phyloP scores from a whole-genome alignment of 73 alveolate genomes.

The Paramecium primaurelia region DNA sequence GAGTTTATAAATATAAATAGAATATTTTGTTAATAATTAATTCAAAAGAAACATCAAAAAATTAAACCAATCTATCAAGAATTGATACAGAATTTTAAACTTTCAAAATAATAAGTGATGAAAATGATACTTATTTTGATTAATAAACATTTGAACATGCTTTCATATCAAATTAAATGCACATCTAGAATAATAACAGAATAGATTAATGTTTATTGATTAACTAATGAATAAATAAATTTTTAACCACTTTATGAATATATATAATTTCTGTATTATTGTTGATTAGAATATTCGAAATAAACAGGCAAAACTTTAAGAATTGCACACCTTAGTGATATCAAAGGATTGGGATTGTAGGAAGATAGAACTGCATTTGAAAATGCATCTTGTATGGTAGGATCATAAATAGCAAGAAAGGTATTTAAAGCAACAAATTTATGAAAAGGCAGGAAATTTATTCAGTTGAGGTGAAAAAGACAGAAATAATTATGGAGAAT shows the following conservation, averaged over 20 bases:
- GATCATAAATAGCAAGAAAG: conserved; percentile 95
- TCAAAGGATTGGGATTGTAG: conserved; percentile 97
- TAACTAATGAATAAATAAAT: not conserved
- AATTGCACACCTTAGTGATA: conserved; percentile 96
- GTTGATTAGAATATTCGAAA: conserved; percentile 94
- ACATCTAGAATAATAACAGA: not conserved
- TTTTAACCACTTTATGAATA: not conserved
- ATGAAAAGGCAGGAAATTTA: conserved; percentile 97
- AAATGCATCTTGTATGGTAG: conserved; percentile 93
- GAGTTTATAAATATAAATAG: not conserved
- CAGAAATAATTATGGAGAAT: conserved; percentile 99
- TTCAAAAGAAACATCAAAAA: not conserved
- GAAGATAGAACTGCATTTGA: conserved; percentile 90
- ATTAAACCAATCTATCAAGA: not conserved
- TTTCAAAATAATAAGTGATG: not conserved
- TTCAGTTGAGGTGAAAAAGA: conserved; percentile 98
- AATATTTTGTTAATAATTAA: not conserved
- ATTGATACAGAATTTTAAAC: not conserved
- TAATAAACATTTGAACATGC: not conserved
- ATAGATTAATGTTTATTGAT: not conserved
- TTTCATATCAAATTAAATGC: conserved; percentile 32
- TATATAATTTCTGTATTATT: not conserved
- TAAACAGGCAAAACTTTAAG: conserved; percentile 98
- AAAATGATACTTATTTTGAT: not conserved
- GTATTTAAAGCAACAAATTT: conserved; percentile 28